These are phyloP conservation scores for Cordyceps pruinosa DNA, from an alignment of 2,329 filamentous ascomycete species.

Conservation along the genomic window DNA sequence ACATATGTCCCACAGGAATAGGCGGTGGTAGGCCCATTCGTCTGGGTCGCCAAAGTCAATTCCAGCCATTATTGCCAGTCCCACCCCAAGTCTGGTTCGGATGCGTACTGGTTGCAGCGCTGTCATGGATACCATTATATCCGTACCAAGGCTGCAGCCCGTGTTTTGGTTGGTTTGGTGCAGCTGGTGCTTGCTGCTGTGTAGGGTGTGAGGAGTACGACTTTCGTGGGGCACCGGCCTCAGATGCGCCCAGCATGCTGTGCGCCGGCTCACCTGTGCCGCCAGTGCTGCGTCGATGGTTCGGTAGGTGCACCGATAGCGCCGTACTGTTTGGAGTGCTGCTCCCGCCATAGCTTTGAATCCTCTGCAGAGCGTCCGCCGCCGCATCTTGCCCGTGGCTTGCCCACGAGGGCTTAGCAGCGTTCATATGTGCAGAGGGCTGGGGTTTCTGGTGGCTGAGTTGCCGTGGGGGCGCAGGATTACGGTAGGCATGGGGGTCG, in stretches of 20 bases:
- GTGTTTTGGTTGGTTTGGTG: neutral
- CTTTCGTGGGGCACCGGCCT: neutral
- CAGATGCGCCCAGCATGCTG: neutral
- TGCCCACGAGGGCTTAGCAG: neutral
- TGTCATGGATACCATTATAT: neutral
- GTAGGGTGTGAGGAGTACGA: neutral
- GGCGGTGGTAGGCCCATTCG: neutral
- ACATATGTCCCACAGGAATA: neutral
- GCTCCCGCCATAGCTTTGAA: neutral
- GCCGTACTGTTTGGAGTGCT: neutral
- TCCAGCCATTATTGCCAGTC: neutral
- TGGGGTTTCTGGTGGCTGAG: neutral
- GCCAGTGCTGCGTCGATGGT: neutral
- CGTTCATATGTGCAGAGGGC: neutral
- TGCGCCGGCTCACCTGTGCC: neutral
- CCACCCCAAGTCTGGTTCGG: neutral
- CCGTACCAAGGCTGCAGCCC: constrained; percentile 3
- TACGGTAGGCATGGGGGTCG: neutral
- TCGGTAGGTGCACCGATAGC: neutral
- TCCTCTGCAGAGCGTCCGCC: neutral
- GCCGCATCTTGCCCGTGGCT: neutral
- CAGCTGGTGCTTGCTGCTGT: neutral
- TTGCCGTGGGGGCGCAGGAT: neutral
- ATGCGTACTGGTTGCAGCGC: neutral
- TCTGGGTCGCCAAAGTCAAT: neutral